These are phyloP conservation scores for Durusdinium trenchii DNA, from an alignment of 73 alveolate species.

Conservation along the genomic window DNA sequence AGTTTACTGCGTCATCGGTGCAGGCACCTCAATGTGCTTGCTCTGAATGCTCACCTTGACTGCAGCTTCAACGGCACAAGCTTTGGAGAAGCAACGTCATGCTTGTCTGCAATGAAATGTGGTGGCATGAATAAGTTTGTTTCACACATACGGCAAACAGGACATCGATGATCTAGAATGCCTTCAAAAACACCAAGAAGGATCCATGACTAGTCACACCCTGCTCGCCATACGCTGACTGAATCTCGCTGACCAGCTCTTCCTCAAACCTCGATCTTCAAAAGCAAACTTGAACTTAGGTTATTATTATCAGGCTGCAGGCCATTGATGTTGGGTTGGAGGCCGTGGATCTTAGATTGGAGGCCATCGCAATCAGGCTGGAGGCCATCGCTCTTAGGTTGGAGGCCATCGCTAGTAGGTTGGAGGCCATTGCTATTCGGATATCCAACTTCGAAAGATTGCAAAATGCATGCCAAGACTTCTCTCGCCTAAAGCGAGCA, in stretches of 20 bases:
- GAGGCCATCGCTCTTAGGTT: too few species aligned
- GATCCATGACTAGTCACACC: too few species aligned
- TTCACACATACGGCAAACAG: too few species aligned
- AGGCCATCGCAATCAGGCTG: too few species aligned
- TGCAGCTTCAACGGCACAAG: background rate
- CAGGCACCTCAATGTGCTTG: conserved; percentile 45
- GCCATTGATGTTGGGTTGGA: background rate
- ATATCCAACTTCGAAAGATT: background rate
- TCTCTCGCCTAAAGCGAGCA: conserved; percentile 1
- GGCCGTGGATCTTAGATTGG: too few species aligned
- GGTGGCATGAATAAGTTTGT: background rate
- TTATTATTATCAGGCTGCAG: background rate
- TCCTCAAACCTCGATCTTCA: conserved; percentile 26
- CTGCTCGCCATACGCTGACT: conserved; percentile 76
- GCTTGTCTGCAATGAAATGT: background rate
- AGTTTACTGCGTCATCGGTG: too few species aligned
- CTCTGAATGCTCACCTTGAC: conserved; percentile 61
- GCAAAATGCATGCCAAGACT: background rate
- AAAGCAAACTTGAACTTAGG: background rate
- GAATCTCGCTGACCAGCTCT: conserved; percentile 64
- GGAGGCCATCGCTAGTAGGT: too few species aligned
- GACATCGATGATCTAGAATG: too few species aligned
- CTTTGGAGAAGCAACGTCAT: background rate
- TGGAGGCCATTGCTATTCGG: background rate
- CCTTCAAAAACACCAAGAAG: too few species aligned